Conservation (phyloP, 257 asterid genomes). For the Nicotiana tabacum region DNA sequence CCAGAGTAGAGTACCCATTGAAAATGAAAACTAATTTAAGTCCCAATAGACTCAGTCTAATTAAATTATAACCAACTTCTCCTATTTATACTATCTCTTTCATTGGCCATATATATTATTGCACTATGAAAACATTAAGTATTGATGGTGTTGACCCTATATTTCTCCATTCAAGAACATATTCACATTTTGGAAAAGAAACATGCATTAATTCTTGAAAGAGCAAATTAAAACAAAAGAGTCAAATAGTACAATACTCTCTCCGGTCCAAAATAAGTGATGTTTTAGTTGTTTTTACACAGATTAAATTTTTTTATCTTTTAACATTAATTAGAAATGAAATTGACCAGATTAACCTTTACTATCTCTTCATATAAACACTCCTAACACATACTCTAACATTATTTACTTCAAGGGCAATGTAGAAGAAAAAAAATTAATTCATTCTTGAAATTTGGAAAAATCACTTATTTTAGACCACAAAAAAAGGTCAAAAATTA, state of each 20-base stretch:
- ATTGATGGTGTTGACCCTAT: not conserved
- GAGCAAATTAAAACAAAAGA: not conserved
- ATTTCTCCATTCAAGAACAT: not conserved
- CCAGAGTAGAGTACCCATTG: not conserved
- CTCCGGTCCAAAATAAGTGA: too few relatives aligned
- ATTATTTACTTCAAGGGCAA: too few relatives aligned
- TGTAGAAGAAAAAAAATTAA: too few relatives aligned
- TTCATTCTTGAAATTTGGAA: too few relatives aligned
- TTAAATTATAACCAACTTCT: not conserved
- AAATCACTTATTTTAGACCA: too few relatives aligned
- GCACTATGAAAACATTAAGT: not conserved
- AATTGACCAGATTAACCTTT: too few relatives aligned
- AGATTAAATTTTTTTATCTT: too few relatives aligned
- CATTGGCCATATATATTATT: not conserved
- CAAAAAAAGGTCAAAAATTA: too few relatives aligned
- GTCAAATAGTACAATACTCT: not conserved
- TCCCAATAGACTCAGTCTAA: not conserved
- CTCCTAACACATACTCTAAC: too few relatives aligned
- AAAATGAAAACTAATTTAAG: not conserved
- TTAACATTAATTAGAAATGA: too few relatives aligned
- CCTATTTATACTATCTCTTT: not conserved
- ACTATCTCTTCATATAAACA: too few relatives aligned
- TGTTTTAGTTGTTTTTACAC: too few relatives aligned
- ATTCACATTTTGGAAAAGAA: not conserved
- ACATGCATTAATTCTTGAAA: not conserved